A percentile compares a stretch with the other conserved stretches of the same genome.
phyloP scores from a whole-genome alignment of 805 yeast species.

The Candida mattraensis region DNA sequence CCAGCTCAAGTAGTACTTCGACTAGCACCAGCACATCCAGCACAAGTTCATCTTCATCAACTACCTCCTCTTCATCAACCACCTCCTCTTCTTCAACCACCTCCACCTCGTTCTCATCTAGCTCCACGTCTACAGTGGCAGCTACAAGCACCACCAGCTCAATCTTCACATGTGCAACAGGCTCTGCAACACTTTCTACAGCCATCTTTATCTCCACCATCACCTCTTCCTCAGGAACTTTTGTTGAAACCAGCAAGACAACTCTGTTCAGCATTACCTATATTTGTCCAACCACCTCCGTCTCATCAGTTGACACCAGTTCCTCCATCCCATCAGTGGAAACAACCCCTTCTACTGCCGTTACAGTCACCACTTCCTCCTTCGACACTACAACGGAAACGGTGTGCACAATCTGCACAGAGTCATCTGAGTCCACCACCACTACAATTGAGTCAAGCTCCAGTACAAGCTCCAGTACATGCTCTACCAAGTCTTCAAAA shows the following conservation, averaged over 20 bases:
- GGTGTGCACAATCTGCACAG: slow-evolving; percentile 8
- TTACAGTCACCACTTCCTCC: slow-evolving; percentile 2
- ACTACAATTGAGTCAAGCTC: too few species aligned
- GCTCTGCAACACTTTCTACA: slow-evolving; percentile 1
- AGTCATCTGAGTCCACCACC: slow-evolving; percentile 3
- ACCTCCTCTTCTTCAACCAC: slow-evolving; percentile 1
- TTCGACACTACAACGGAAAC: slow-evolving; percentile 8
- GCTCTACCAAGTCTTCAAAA: not conserved
- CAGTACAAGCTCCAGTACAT: slow-evolving; percentile 3
- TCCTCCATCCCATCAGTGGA: slow-evolving; percentile 1
- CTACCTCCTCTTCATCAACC: slow-evolving; percentile 3
- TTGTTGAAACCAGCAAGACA: slow-evolving; percentile 1
- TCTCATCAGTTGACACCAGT: not conserved
- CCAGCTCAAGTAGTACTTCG: slow-evolving; percentile 3
- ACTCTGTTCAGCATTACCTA: slow-evolving; percentile 6
- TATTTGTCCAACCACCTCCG: slow-evolving; percentile 6
- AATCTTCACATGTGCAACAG: not conserved
- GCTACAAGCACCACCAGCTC: slow-evolving; percentile 2
- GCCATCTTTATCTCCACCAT: slow-evolving; percentile 1
- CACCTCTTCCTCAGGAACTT: not conserved
- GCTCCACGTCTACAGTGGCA: slow-evolving; percentile 1
- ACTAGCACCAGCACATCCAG: slow-evolving; percentile 2
- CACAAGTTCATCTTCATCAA: slow-evolving; percentile 1
- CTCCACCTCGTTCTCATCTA: slow-evolving; percentile 3
- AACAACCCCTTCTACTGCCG: slow-evolving; percentile 5